These are phyloP conservation scores for Mrakia blollopis DNA, from an alignment of 768 basidiomycete species.

Conservation along the genomic window DNA sequence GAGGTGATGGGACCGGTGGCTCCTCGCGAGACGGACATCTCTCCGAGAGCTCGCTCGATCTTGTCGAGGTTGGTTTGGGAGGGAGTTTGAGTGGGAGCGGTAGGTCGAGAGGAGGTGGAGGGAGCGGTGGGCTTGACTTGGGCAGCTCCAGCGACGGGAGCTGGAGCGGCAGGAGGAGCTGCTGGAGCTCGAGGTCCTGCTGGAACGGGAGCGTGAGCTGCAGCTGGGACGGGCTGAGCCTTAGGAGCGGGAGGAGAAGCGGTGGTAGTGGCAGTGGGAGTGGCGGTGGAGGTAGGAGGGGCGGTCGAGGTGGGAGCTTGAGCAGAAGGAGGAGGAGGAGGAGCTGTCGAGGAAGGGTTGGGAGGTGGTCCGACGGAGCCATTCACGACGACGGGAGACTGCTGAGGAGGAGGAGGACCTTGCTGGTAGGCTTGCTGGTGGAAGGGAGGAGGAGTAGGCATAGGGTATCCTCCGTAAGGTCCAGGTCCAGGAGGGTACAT, in stretches of 20 bases:
- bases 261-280: not conserved
- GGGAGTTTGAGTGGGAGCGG: not conserved
- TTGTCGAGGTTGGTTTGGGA: slow-evolving; percentile 31
- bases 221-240: slow-evolving; percentile 1
- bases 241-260: slow-evolving; percentile 2
- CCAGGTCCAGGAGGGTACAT: slow-evolving; percentile 23
- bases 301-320: slow-evolving; percentile 7
- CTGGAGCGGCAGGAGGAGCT: slow-evolving; percentile 15
- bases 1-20: not conserved
- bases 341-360: not conserved
- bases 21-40: slow-evolving; percentile 30
- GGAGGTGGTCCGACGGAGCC: slow-evolving; percentile 4
- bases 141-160: slow-evolving; percentile 16
- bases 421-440: slow-evolving; percentile 14
- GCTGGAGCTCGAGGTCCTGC: slow-evolving; percentile 26
- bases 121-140: slow-evolving; percentile 13
- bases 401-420: slow-evolving; percentile 11
- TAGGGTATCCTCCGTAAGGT: slow-evolving; percentile 16
- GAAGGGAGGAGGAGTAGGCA: slow-evolving; percentile 12
- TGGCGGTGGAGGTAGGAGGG: not conserved
- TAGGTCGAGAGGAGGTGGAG: not conserved
- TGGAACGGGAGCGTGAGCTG: slow-evolving; percentile 2
- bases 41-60: slow-evolving; percentile 31
- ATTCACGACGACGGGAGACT: slow-evolving; percentile 6
- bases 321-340: not conserved